Evolutionary conservation across 2,329 filamentous ascomycete genomes (phyloP), one percentile per base, ranked within the genome.

Genomic region (Setomelanomma holmii): DNA sequence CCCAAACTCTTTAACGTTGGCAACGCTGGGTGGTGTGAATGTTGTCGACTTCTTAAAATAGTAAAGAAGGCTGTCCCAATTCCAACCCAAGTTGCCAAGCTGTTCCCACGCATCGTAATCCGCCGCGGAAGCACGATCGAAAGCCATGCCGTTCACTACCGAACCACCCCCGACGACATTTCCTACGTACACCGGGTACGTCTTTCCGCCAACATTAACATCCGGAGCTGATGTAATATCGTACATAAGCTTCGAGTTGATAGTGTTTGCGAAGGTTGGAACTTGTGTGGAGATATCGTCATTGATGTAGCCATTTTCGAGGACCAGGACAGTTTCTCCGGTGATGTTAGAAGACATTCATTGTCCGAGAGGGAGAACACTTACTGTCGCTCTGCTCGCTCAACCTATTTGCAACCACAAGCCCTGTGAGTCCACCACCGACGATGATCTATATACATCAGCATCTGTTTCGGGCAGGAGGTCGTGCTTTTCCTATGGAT

Each of bases 101-200:
- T 75, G 69, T 40, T 79, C 80, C 85, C 85, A 88, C 0, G 77
- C 78, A 67, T 87, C 80, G 40, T 77, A 77, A 51, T 76, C 74
- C 5, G 57, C 68, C 16, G 64, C 60, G 27, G 66, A 60, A 11
- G 66, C 75, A 5, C 75, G 69, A 45, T 73, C 72, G 50, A 73
- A 75, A 5, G 68, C 60, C 72, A 78, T 74, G 6, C 72, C 71
- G 57, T 78, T 77, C 20, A 76, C 66, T 1, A 71, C 68, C 16
- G 67, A 70, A 10, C 71, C 68, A 1, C 75, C 75, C 3, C 75
- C 75, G 3, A 77, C 66, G 1, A 71, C 67, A 8, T 66, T 64
- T 5, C 58, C 58, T 1, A 67, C 61, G 34, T 47, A 62, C 1
- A 64, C 60, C 14, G 59, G 55, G 27, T 55, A 57, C 4, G 52